phyloP scores from a whole-genome alignment of 306 rosid species.

The Dryas alaskensis region DNA sequence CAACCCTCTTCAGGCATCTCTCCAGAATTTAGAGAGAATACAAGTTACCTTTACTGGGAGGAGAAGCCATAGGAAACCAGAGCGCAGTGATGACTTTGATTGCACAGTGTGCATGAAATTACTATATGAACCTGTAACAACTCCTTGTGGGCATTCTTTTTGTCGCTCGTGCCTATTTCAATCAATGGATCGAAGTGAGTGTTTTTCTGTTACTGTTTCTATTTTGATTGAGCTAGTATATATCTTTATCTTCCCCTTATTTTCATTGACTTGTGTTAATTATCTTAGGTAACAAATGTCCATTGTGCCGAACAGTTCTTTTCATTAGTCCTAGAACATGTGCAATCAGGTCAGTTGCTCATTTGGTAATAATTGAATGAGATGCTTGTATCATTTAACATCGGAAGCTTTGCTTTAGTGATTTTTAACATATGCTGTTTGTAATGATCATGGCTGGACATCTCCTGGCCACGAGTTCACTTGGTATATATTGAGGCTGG shows the following conservation, averaged over 20 bases:
- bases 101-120: conserved; percentile 91
- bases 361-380: background rate
- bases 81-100: conserved; percentile 82
- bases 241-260: conserved; percentile 13
- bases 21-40: conserved; percentile 61
- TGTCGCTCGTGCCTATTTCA: conserved; percentile 91
- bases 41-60: conserved; percentile 38
- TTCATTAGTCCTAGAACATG: conserved; percentile 83
- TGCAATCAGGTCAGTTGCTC: conserved; percentile 66
- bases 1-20: conserved; percentile 59
- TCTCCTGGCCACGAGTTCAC: background rate
- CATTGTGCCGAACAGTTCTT: conserved; percentile 95
- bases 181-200: conserved; percentile 90
- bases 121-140: conserved; percentile 82
- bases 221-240: conserved; percentile 13
- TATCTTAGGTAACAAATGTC: conserved; percentile 92
- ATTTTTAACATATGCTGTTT: background rate
- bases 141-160: conserved; percentile 98
- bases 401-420: background rate
- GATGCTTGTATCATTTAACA: conserved; percentile 9
- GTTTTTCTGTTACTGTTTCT: conserved; percentile 28
- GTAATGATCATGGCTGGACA: background rate
- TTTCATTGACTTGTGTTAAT: conserved; percentile 28
- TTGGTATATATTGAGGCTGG: background rate
- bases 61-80: conserved; percentile 51